A percentile compares a stretch with the other conserved stretches of the same genome.
Evolutionary conservation across 495 filamentous ascomycete species (phyloP).

Genomic region (Neurospora africana): DNA sequence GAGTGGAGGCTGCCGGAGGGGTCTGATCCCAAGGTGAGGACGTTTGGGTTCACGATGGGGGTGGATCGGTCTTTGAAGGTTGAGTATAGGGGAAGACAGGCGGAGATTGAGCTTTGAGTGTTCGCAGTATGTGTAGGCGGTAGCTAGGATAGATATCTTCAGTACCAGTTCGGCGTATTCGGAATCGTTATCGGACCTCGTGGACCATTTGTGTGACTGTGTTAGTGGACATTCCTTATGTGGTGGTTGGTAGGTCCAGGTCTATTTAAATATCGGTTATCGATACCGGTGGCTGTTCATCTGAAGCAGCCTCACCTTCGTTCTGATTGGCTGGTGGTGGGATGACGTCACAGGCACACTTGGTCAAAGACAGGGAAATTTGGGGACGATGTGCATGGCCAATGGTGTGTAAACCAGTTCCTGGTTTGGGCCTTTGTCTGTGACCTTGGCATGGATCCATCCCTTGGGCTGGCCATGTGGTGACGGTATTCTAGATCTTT

Average conservation of each 20-base stretch:
- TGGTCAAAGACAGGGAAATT: background rate
- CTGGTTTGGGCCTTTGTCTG: background rate
- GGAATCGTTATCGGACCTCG: background rate
- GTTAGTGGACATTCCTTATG: too few species aligned
- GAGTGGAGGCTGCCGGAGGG: constrained; percentile 23
- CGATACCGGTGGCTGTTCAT: background rate
- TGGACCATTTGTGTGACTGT: background rate
- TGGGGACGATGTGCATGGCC: background rate
- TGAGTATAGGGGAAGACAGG: constrained; percentile 5
- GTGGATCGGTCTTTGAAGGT: constrained; percentile 9
- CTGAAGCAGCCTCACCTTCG: background rate
- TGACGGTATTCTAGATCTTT: background rate
- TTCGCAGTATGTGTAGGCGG: background rate
- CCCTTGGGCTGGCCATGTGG: background rate
- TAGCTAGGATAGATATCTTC: background rate
- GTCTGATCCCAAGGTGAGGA: background rate
- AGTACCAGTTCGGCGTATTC: background rate
- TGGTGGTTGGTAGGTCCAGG: too few species aligned
- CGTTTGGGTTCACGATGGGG: constrained; percentile 4
- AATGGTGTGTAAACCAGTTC: background rate
- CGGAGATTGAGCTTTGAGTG: constrained; percentile 3
- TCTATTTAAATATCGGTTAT: background rate
- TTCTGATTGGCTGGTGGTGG: background rate
- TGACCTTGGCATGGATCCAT: background rate
- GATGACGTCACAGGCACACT: background rate